Percentiles rank a stretch among this genome's conserved stretches.
These are phyloP conservation scores for Globisporangium camurandrum DNA, from an alignment of 352 stramenopile genomes.

Conservation along the genomic window DNA sequence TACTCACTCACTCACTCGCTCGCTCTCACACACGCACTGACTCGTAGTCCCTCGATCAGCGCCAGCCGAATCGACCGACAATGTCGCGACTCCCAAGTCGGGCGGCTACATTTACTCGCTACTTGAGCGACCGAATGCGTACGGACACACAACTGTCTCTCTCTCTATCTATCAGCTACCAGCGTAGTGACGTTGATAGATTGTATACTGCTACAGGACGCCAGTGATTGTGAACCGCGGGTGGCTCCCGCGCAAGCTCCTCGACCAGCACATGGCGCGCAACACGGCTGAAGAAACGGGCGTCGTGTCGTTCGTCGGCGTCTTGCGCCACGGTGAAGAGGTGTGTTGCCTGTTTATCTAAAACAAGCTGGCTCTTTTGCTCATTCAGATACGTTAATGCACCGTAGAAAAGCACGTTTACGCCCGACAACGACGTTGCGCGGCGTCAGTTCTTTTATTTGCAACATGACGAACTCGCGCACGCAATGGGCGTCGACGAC, in stretches of 20 bases:
- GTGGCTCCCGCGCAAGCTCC: conserved; percentile 68
- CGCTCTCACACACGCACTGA: not conserved
- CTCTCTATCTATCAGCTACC: not conserved
- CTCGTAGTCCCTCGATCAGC: conserved; percentile 69
- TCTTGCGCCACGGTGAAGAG: conserved; percentile 75
- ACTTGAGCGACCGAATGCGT: conserved; percentile 62
- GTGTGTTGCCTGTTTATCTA: conserved; percentile 30
- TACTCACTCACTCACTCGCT: too few relatives aligned
- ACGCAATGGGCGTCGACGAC: conserved; percentile 66
- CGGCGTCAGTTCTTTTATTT: conserved; percentile 81
- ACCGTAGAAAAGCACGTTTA: conserved; percentile 75
- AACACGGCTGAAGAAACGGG: conserved; percentile 49
- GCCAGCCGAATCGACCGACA: conserved; percentile 68
- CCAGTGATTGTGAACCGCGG: conserved; percentile 82
- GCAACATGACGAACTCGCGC: conserved; percentile 65
- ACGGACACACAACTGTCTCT: conserved; percentile 5
- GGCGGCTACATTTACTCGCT: conserved; percentile 84
- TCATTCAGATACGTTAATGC: not conserved
- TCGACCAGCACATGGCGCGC: conserved; percentile 59
- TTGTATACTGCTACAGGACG: conserved; percentile 26
- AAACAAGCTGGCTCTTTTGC: not conserved
- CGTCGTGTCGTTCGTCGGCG: conserved; percentile 50
- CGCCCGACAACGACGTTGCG: conserved; percentile 64
- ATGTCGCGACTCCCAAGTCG: conserved; percentile 68
- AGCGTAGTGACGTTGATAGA: not conserved